These are phyloP conservation scores for Ambrosia artemisiifolia DNA, from an alignment of 129 eudicot genomes.

Conservation along the genomic window DNA sequence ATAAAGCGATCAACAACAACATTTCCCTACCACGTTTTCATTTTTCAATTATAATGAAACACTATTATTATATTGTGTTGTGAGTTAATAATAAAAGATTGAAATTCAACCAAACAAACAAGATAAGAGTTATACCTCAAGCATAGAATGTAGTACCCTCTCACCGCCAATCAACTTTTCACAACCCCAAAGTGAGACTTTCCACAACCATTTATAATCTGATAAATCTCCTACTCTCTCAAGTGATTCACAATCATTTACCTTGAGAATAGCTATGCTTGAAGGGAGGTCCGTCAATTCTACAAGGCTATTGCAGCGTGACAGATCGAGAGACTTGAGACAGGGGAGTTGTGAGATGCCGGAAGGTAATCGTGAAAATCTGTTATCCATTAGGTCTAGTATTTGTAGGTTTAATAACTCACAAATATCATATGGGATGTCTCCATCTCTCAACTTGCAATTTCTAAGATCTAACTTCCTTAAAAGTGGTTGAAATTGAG, in stretches of 20 bases:
- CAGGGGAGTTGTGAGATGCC: not conserved
- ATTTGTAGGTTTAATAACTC: not conserved
- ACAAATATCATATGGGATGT: not conserved
- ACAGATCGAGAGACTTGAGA: not conserved
- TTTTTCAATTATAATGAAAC: not conserved
- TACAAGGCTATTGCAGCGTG: not conserved
- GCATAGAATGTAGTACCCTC: not conserved
- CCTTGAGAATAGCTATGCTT: conserved; percentile 11
- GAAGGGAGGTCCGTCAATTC: conserved; percentile 11
- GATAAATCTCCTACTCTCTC: not conserved
- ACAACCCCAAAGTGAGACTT: not conserved
- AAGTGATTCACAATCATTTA: not conserved
- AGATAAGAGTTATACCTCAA: conserved; percentile 5
- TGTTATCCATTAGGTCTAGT: not conserved
- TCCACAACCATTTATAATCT: conserved; percentile 13
- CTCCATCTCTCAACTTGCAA: conserved; percentile 9
- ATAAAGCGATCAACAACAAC: not conserved
- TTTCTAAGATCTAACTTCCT: not conserved
- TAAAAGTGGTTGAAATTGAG: conserved; percentile 5
- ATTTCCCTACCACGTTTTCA: not conserved
- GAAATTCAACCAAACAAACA: not conserved
- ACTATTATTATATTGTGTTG: not conserved
- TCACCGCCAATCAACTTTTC: not conserved
- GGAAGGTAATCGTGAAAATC: conserved; percentile 1
- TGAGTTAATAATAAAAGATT: too few relatives aligned